A percentile compares a stretch with the other conserved stretches of the same genome.
Evolutionary conservation across 139 green algal species (phyloP).

Genomic region (Chlamydomonas incerta): DNA sequence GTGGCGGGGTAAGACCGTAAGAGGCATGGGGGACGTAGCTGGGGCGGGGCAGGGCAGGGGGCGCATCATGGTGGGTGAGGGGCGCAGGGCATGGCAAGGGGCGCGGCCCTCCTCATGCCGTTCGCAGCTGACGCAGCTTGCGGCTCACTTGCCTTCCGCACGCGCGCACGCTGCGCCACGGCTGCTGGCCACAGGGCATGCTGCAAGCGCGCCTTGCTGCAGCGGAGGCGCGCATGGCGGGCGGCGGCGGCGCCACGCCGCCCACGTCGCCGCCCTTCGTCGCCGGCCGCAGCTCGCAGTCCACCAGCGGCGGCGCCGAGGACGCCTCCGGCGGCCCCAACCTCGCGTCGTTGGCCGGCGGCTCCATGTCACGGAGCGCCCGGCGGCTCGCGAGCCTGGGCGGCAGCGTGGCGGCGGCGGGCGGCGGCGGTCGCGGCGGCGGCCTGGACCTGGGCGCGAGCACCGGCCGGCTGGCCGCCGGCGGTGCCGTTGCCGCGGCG

Average conservation of each 20-base stretch:
- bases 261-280: neutral
- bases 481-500: neutral
- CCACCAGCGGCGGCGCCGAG: neutral
- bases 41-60: neutral
- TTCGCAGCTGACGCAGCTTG: too few species aligned
- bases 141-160: too few species aligned
- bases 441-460: constrained; percentile 16
- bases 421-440: neutral
- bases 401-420: neutral
- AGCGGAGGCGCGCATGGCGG: neutral
- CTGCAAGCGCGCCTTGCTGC: neutral
- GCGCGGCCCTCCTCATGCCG: neutral
- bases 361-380: neutral
- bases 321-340: neutral
- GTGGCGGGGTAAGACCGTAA: neutral
- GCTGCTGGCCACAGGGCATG: neutral
- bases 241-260: neutral
- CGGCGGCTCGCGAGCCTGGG: neutral
- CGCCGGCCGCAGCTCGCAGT: neutral
- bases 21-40: neutral
- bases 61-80: neutral
- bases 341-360: neutral
- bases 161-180: too few species aligned
- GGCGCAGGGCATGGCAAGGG: too few species aligned
- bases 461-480: neutral